These are phyloP conservation scores for Kwoniella dejecticola DNA, from an alignment of 768 basidiomycete genomes.

Conservation along the genomic window DNA sequence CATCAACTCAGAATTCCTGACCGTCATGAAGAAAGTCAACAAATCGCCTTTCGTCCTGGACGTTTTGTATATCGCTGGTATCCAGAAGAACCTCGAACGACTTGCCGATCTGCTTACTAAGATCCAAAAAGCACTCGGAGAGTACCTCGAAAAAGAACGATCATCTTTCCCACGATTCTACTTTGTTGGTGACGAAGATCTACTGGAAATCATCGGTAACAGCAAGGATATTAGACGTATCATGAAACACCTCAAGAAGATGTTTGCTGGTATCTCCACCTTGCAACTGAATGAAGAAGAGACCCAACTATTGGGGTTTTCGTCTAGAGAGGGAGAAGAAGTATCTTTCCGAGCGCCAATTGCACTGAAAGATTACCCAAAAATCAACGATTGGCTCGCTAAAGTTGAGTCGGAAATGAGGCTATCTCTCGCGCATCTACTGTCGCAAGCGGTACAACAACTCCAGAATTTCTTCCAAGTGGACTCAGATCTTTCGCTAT, in stretches of 20 bases:
- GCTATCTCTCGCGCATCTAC: constrained; percentile 76
- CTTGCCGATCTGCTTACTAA: constrained; percentile 93
- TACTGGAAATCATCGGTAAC: constrained; percentile 98
- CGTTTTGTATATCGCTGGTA: constrained; percentile 91
- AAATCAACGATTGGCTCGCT: constrained; percentile 98
- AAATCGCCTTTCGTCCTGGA: constrained; percentile 97
- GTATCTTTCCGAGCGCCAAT: constrained; percentile 81
- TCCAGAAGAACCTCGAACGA: constrained; percentile 96
- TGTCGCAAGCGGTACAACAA: constrained; percentile 77
- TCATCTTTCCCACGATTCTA: constrained; percentile 99
- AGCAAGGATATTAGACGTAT: constrained; percentile 97
- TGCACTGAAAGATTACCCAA: constrained; percentile 85
- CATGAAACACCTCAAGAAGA: constrained; percentile 99
- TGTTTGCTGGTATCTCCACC: constrained; percentile 97
- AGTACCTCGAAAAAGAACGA: constrained; percentile 96
- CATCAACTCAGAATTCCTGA: constrained; percentile 96
- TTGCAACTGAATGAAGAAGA: constrained; percentile 73
- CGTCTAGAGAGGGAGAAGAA: constrained; percentile 93
- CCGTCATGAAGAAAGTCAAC: constrained; percentile 99
- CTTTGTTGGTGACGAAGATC: constrained; percentile 97
- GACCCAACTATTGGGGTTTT: constrained; percentile 87
- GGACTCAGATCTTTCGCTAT: constrained; percentile 62
- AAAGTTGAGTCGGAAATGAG: constrained; percentile 92
- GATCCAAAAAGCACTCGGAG: constrained; percentile 98
- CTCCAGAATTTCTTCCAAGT: constrained; percentile 77